These are phyloP conservation scores for Zangia roseola DNA, from an alignment of 768 basidiomycete genomes.

Conservation along the genomic window DNA sequence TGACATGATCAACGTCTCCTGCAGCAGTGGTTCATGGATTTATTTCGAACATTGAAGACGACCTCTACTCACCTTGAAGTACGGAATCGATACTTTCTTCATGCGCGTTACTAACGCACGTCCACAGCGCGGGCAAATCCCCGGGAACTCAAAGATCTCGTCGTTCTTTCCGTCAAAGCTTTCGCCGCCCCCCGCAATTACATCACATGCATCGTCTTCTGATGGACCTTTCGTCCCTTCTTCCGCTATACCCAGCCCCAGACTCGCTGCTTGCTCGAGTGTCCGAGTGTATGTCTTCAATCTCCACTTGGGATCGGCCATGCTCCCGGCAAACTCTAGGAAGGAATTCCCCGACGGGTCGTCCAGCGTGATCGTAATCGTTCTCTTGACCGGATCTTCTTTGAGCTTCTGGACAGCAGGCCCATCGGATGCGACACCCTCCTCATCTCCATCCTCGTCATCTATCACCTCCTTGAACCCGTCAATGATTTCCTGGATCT, in stretches of 20 bases:
- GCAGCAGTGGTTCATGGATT: neutral
- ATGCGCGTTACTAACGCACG: constrained; percentile 82
- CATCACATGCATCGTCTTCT: neutral
- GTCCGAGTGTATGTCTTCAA: constrained; percentile 80
- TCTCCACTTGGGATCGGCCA: constrained; percentile 92
- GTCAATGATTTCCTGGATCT: constrained; percentile 75
- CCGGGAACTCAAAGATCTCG: constrained; percentile 87
- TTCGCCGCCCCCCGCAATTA: constrained; percentile 15
- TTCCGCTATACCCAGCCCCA: constrained; percentile 67
- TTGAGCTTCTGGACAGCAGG: constrained; percentile 34
- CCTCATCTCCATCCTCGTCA: constrained; percentile 49
- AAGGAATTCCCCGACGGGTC: constrained; percentile 98
- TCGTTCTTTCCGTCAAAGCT: constrained; percentile 55
- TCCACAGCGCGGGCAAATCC: constrained; percentile 86
- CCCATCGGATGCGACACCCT: constrained; percentile 20
- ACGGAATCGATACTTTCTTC: constrained; percentile 95
- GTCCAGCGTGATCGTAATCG: constrained; percentile 83
- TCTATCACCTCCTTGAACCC: constrained; percentile 63
- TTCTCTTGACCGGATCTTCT: constrained; percentile 54
- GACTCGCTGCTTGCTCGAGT: constrained; percentile 70
- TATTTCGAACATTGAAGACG: neutral
- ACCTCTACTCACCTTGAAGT: constrained; percentile 74
- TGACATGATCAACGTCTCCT: constrained; percentile 96
- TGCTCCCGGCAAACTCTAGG: constrained; percentile 83
- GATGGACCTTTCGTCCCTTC: constrained; percentile 27